Conservation (phyloP, 2,329 filamentous ascomycete genomes). For the Ophiostoma triangulosporum region DNA sequence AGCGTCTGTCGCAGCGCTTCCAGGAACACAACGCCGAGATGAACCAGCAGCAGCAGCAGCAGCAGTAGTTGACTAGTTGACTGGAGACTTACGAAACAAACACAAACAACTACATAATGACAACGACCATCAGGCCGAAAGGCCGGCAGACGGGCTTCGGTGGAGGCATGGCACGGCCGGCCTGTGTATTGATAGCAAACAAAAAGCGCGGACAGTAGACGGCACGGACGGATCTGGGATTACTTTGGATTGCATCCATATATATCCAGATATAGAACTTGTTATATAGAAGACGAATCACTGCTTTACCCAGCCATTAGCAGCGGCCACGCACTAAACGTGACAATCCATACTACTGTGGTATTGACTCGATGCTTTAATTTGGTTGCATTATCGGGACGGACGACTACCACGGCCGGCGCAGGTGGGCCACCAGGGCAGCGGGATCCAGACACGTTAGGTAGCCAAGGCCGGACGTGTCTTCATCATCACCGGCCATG, state of each 20-base stretch:
- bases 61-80: not conserved
- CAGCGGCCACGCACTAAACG: no score
- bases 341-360: no score
- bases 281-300: constrained; percentile 1
- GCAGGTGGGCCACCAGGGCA: constrained; percentile 1
- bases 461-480: not conserved
- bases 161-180: not conserved
- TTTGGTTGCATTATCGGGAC: no score
- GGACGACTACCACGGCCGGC: not conserved
- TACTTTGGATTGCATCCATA: no score
- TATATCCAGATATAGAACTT: not conserved
- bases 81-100: not conserved
- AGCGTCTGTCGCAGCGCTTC: constrained; percentile 85
- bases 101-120: constrained; percentile 1
- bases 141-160: not conserved
- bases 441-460: constrained; percentile 2
- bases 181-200: constrained; percentile 1
- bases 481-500: not conserved
- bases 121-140: not conserved
- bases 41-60: constrained; percentile 35
- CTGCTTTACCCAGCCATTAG: no score
- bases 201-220: not conserved
- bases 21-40: constrained; percentile 52
- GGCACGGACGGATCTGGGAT: not conserved
- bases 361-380: no score